A percentile compares a stretch with the other conserved stretches of the same genome.
Conservation (phyloP, 108 stramenopile genomes). For the Stephanodiscus minutulus region DNA sequence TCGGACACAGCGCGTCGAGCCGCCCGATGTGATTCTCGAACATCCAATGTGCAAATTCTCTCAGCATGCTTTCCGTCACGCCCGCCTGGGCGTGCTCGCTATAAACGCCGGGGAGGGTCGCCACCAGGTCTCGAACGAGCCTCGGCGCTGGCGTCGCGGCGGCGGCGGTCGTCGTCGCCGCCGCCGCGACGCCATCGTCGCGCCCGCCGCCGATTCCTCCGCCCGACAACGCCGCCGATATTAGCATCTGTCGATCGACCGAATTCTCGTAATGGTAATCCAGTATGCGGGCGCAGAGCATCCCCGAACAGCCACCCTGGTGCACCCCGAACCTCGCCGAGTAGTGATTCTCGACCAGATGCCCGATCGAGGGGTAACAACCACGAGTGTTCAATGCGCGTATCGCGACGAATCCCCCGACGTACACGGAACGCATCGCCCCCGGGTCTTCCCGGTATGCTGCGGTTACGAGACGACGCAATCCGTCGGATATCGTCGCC, state of each 20-base stretch:
- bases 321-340: constrained; percentile 39
- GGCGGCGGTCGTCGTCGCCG: too few relatives aligned
- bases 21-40: constrained; percentile 24
- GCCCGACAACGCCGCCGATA: constrained; percentile 19
- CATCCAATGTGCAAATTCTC: constrained; percentile 29
- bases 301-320: constrained; percentile 43
- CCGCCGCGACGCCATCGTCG: not conserved
- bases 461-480: constrained; percentile 1
- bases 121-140: constrained; percentile 19
- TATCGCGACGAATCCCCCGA: constrained; percentile 32
- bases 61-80: constrained; percentile 24
- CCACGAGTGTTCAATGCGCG: constrained; percentile 29
- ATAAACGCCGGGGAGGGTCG: constrained; percentile 26
- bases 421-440: constrained; percentile 18
- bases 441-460: constrained; percentile 15
- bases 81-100: constrained; percentile 30
- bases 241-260: constrained; percentile 20
- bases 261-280: constrained; percentile 23
- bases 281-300: constrained; percentile 34
- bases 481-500: constrained; percentile 5
- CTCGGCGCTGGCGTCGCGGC: constrained; percentile 11
- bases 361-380: constrained; percentile 41
- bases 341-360: constrained; percentile 45
- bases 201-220: not conserved
- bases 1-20: constrained; percentile 35